Conservation (phyloP, 306 rosid genomes). For the Datisca glomerata region DNA sequence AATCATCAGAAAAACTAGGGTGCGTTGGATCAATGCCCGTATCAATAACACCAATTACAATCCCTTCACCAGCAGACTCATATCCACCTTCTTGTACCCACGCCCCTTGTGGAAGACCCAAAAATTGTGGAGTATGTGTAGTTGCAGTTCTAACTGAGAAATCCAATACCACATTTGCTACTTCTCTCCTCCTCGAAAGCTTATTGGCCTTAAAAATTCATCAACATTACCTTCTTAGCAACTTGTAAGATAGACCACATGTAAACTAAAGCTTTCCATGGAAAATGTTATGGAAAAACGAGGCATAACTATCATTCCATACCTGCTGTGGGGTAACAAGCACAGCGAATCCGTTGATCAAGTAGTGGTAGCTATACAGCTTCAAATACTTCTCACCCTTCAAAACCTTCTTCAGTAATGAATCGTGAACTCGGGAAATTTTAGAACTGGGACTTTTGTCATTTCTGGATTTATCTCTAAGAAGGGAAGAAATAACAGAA, state of each 20-base stretch:
- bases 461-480: conserved; percentile 41
- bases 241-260: no score
- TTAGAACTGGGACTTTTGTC: conserved; percentile 41
- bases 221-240: no score
- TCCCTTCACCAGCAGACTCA: conserved; percentile 79
- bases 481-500: conserved; percentile 7
- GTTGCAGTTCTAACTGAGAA: conserved; percentile 94
- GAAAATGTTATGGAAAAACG: no score
- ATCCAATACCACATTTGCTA: conserved; percentile 73
- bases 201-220: conserved; percentile 51
- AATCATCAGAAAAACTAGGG: conserved; percentile 59
- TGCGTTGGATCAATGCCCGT: conserved; percentile 96
- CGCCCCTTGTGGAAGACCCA: conserved; percentile 91
- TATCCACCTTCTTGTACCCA: conserved; percentile 83
- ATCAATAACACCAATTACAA: conserved; percentile 82
- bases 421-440: conserved; percentile 69
- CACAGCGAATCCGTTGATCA: conserved; percentile 88
- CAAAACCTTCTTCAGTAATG: conserved; percentile 66
- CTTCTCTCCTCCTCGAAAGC: conserved; percentile 74
- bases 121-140: conserved; percentile 83
- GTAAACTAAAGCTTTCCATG: no score
- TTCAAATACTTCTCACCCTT: conserved; percentile 89
- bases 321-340: conserved; percentile 82
- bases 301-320: conserved; percentile 15
- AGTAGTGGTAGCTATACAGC: conserved; percentile 90